Conservation (phyloP, 495 filamentous ascomycete genomes). For the Aspergillus nanangensis region DNA sequence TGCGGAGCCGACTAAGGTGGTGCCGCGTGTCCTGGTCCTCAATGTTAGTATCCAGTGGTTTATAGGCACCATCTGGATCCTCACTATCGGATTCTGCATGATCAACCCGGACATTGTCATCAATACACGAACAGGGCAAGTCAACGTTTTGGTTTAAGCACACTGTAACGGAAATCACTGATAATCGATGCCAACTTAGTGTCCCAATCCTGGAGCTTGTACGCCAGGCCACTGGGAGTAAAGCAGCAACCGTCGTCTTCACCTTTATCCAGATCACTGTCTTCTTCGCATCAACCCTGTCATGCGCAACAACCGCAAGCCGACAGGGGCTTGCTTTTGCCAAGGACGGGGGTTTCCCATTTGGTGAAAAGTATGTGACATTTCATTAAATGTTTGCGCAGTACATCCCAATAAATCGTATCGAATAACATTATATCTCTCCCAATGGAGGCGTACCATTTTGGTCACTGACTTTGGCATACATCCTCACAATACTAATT, state of each 20-base stretch:
- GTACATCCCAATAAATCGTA: no score
- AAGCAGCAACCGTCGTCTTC: constrained; percentile 2
- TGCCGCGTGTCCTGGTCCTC: constrained; percentile 3
- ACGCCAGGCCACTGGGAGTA: constrained; percentile 1
- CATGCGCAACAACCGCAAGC: background rate
- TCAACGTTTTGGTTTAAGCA: background rate
- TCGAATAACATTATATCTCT: no score
- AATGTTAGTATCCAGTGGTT: background rate
- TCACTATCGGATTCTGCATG: constrained; percentile 3
- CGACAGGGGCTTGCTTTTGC: constrained; percentile 6
- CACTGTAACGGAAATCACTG: no score
- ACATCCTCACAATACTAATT: no score
- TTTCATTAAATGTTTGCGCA: no score
- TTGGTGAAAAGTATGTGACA: no score
- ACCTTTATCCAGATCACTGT: background rate
- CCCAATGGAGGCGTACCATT: no score
- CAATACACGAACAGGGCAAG: constrained; percentile 1
- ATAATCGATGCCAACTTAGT: no score
- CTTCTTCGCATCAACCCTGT: background rate
- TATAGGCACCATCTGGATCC: constrained; percentile 3
- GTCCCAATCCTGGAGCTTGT: constrained; percentile 3
- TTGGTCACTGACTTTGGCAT: no score
- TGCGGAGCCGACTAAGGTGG: background rate
- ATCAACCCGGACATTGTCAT: background rate
- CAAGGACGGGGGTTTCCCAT: constrained; percentile 1